These are phyloP conservation scores for Leptographium wingfieldii DNA, from an alignment of 2,329 filamentous ascomycete genomes.

Conservation along the genomic window DNA sequence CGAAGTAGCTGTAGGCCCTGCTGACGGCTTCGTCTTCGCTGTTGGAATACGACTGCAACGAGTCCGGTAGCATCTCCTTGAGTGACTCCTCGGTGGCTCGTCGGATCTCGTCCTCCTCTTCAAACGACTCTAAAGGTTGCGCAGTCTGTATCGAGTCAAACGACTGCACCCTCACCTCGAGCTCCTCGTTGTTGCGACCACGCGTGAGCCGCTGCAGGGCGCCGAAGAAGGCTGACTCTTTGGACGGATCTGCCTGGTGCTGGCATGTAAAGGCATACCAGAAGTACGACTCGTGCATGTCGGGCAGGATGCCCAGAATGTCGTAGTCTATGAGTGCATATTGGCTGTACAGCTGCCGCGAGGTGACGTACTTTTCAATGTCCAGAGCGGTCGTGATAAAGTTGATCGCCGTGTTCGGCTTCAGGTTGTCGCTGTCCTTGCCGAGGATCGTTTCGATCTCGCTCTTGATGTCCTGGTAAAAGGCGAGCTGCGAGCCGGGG, in stretches of 20 bases:
- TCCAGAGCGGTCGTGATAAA: constrained; percentile 11
- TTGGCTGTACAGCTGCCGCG: background rate
- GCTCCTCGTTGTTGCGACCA: constrained; percentile 13
- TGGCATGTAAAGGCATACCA: constrained; percentile 17
- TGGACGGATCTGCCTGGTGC: constrained; percentile 12
- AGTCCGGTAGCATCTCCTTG: background rate
- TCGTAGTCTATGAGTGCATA: constrained; percentile 12
- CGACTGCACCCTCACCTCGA: constrained; percentile 10
- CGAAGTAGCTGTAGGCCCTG: constrained; percentile 16
- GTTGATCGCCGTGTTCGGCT: constrained; percentile 17
- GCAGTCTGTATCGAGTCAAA: constrained; percentile 9
- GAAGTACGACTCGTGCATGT: constrained; percentile 15
- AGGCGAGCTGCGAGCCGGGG: constrained; percentile 31
- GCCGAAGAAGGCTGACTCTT: constrained; percentile 9
- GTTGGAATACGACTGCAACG: background rate
- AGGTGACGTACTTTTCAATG: constrained; percentile 7
- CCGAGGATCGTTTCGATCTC: constrained; percentile 31
- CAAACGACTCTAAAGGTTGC: background rate
- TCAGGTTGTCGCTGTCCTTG: constrained; percentile 9
- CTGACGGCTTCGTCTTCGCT: constrained; percentile 3
- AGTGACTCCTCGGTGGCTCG: constrained; percentile 12
- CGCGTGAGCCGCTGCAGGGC: constrained; percentile 12
- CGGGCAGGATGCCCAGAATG: constrained; percentile 13
- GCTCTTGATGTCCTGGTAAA: constrained; percentile 34
- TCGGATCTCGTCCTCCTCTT: constrained; percentile 12